Conservation (phyloP, 2,329 filamentous ascomycete genomes). For the Xylariaceae sp. region DNA sequence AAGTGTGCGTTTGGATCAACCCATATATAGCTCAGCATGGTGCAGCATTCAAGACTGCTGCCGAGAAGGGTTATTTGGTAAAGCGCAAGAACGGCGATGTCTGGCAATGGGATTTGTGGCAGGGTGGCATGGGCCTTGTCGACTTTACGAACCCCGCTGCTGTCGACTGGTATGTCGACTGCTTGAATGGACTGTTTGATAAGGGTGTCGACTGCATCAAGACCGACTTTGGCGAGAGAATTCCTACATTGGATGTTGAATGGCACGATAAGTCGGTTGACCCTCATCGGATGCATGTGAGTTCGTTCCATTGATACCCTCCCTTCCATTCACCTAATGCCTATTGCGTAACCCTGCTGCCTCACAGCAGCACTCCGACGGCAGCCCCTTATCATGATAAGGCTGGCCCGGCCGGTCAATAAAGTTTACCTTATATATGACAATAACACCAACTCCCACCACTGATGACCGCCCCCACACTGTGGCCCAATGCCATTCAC, state of each 20-base stretch:
- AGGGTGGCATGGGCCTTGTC: slow-evolving; percentile 70
- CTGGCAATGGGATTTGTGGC: slow-evolving; percentile 76
- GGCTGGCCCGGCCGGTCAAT: too few species aligned
- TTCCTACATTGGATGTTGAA: slow-evolving; percentile 60
- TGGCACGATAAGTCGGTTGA: slow-evolving; percentile 60
- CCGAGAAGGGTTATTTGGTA: slow-evolving; percentile 63
- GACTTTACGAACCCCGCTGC: slow-evolving; percentile 72
- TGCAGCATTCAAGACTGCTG: slow-evolving; percentile 60
- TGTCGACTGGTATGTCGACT: slow-evolving; percentile 58
- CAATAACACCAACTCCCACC: too few species aligned
- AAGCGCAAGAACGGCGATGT: slow-evolving; percentile 66
- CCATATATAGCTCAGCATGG: slow-evolving; percentile 69
- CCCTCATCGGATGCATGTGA: slow-evolving; percentile 60
- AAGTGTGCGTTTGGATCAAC: slow-evolving; percentile 74
- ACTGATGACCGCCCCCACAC: too few species aligned
- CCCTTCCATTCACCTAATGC: neutral
- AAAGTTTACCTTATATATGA: too few species aligned
- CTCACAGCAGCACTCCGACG: too few species aligned
- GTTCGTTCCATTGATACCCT: slow-evolving; percentile 3
- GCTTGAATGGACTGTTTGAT: slow-evolving; percentile 62
- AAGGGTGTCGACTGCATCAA: slow-evolving; percentile 69
- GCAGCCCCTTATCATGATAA: too few species aligned
- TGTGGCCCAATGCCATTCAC: too few species aligned
- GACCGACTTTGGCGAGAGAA: slow-evolving; percentile 72
- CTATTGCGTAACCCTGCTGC: too few species aligned